phyloP scores from a whole-genome alignment of 164 flowering plant genomes.

The Berberis vulgaris region DNA sequence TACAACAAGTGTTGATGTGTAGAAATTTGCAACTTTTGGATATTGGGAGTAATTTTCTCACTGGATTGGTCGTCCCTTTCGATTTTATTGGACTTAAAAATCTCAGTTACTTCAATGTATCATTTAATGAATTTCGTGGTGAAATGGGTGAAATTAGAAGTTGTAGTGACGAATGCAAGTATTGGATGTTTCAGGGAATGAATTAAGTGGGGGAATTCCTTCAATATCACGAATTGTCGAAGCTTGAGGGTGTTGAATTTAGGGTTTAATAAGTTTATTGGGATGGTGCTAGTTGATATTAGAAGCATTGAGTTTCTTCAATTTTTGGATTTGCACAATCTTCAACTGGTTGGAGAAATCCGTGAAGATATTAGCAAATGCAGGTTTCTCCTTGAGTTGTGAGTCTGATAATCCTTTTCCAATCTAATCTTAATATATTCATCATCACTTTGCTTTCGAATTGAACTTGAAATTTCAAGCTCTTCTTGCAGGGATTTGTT shows the following conservation, averaged over 20 bases:
- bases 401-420: slow-evolving; percentile 31
- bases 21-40: slow-evolving; percentile 62
- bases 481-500: slow-evolving; percentile 79
- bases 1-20: slow-evolving; percentile 38
- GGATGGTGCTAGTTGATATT: slow-evolving; percentile 52
- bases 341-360: slow-evolving; percentile 57
- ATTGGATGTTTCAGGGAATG: slow-evolving; percentile 66
- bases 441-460: slow-evolving; percentile 9
- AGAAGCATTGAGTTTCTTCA: slow-evolving; percentile 53
- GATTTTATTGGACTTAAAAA: slow-evolving; percentile 41
- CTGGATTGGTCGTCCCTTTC: slow-evolving; percentile 52
- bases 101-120: slow-evolving; percentile 58
- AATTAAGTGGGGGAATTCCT: slow-evolving; percentile 55
- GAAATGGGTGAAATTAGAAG: slow-evolving; percentile 31
- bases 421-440: neutral
- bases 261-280: slow-evolving; percentile 55
- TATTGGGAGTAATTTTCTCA: slow-evolving; percentile 63
- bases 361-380: slow-evolving; percentile 57
- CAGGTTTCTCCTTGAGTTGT: slow-evolving; percentile 79
- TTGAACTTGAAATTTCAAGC: slow-evolving; percentile 10
- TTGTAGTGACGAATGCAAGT: slow-evolving; percentile 45
- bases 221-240: slow-evolving; percentile 40
- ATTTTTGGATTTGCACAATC: slow-evolving; percentile 75
- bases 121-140: slow-evolving; percentile 63
- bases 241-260: slow-evolving; percentile 52